phyloP scores from a whole-genome alignment of 108 stramenopile genomes.

The Nitzschia sp. region DNA sequence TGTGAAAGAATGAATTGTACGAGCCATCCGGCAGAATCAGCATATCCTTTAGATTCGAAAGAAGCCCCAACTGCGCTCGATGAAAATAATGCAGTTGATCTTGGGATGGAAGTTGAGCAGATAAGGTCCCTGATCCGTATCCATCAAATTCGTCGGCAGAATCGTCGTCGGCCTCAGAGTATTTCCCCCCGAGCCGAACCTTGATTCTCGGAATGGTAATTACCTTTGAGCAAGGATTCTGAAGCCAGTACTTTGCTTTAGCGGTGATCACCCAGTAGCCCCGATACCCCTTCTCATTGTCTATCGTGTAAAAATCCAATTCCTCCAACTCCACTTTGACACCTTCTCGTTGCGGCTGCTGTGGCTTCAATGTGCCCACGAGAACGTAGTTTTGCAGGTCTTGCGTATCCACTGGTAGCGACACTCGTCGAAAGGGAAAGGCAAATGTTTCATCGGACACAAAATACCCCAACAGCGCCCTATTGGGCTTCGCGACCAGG shows the following conservation, averaged over 20 bases:
- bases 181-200: neutral
- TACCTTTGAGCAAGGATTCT: constrained; percentile 7
- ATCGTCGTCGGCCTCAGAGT: neutral
- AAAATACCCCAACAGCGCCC: neutral
- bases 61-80: constrained; percentile 2
- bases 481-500: neutral
- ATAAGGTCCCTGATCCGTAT: neutral
- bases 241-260: constrained; percentile 11
- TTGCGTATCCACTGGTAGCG: constrained; percentile 1
- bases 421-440: constrained; percentile 1
- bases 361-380: neutral
- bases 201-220: neutral
- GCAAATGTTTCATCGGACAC: neutral
- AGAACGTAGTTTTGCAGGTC: constrained; percentile 2
- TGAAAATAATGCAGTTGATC: neutral
- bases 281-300: neutral
- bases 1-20: constrained; percentile 8
- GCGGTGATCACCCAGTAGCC: constrained; percentile 11
- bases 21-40: neutral
- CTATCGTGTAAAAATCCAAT: neutral
- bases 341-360: neutral
- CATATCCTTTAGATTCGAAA: constrained; percentile 6
- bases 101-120: neutral
- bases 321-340: neutral
- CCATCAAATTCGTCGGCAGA: neutral